phyloP scores from a whole-genome alignment of 148 eudicot genomes.

The Pouteria glomerata region DNA sequence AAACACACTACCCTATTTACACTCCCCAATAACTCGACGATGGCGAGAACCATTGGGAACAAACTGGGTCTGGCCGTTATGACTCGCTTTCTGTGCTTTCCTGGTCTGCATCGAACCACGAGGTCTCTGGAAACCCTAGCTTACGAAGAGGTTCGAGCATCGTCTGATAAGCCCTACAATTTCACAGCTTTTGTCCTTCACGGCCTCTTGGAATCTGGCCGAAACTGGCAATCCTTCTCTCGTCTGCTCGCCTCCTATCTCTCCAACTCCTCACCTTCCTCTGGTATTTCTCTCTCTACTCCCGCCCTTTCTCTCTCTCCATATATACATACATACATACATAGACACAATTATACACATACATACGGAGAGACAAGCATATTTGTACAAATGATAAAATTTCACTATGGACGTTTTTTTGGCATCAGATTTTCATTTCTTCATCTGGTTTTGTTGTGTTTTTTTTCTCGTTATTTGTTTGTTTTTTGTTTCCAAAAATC shows the following conservation, averaged over 20 bases:
- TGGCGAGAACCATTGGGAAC: conserved; percentile 39
- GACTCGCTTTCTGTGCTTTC: conserved; percentile 21
- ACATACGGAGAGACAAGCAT: too few relatives aligned
- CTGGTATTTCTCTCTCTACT: conserved; percentile 17
- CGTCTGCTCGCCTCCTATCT: conserved; percentile 60
- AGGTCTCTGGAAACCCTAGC: conserved; percentile 69
- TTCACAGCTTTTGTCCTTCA: conserved; percentile 73
- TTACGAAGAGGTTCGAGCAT: conserved; percentile 60
- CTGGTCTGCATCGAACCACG: conserved; percentile 1
- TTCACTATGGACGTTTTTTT: background rate
- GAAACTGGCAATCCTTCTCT: conserved; percentile 93
- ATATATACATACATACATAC: too few relatives aligned
- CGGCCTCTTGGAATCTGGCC: conserved; percentile 77
- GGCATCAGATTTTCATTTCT: background rate
- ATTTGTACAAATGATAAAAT: too few relatives aligned
- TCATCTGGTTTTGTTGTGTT: background rate
- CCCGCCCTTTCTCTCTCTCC: too few relatives aligned
- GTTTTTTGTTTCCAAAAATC: too few relatives aligned
- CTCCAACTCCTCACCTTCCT: conserved; percentile 36
- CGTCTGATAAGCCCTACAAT: conserved; percentile 32
- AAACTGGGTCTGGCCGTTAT: conserved; percentile 25
- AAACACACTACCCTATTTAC: too few relatives aligned
- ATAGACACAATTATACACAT: too few relatives aligned
- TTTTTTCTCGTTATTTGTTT: too few relatives aligned
- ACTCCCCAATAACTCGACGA: too few relatives aligned